A percentile compares a stretch with the other conserved stretches of the same genome.
phyloP scores from a whole-genome alignment of 2,329 filamentous ascomycete species.

The Aspergillus sp. region DNA sequence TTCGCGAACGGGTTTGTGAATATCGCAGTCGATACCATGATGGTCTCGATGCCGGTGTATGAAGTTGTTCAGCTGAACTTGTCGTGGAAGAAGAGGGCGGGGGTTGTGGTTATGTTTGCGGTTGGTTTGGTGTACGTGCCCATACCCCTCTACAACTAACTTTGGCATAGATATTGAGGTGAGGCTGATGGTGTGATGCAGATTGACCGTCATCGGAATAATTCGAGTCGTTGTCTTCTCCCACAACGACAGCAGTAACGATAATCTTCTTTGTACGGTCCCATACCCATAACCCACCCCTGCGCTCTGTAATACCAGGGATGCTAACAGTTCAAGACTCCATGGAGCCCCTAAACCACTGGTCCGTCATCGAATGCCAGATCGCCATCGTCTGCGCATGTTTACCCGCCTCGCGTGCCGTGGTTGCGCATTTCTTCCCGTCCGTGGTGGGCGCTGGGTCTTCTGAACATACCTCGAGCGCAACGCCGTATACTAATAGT shows the following conservation, averaged over 20 bases:
- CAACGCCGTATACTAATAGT: no score
- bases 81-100: conserved; percentile 9
- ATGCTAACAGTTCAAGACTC: conserved; percentile 3
- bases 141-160: neutral
- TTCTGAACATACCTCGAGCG: no score
- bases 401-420: conserved; percentile 17
- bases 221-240: conserved; percentile 21
- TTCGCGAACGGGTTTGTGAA: conserved; percentile 14
- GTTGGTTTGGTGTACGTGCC: conserved; percentile 12
- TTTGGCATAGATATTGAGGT: neutral
- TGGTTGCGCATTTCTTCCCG: conserved; percentile 15
- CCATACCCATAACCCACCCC: neutral
- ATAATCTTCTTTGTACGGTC: conserved; percentile 8
- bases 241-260: conserved; percentile 13
- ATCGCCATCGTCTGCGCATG: conserved; percentile 21
- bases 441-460: neutral
- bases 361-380: conserved; percentile 21
- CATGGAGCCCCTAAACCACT: conserved; percentile 19
- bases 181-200: neutral
- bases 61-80: conserved; percentile 15
- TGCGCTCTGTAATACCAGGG: neutral
- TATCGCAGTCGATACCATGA: conserved; percentile 12
- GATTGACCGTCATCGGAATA: neutral
- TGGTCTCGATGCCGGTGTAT: conserved; percentile 16
- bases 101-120: conserved; percentile 13